Conservation (phyloP, 768 basidiomycete genomes). For the Gloeopeniophorella convolvens region DNA sequence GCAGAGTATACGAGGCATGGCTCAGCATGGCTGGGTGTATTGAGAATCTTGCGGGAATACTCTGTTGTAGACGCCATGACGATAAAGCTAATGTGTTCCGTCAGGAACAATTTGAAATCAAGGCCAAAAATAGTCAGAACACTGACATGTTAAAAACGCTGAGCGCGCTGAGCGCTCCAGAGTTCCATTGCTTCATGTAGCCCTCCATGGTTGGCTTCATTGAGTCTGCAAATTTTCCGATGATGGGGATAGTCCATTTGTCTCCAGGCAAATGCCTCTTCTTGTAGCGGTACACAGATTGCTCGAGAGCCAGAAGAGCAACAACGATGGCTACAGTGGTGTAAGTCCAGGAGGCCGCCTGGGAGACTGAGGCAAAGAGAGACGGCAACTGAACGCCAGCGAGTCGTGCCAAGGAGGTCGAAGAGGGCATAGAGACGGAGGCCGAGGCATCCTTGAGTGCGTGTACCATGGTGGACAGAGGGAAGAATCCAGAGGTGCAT, state of each 20-base stretch:
- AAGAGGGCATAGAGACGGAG: conserved; percentile 36
- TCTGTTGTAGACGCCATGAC: conserved; percentile 96
- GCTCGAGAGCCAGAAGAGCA: conserved; percentile 79
- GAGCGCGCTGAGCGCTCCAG: conserved; percentile 79
- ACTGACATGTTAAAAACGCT: conserved; percentile 95
- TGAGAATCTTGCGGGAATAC: conserved; percentile 90
- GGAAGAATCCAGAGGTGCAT: neutral
- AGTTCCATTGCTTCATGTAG: conserved; percentile 90
- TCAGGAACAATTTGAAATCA: conserved; percentile 5
- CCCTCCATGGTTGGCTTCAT: conserved; percentile 86
- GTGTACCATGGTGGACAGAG: conserved; percentile 28
- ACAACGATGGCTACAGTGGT: conserved; percentile 64
- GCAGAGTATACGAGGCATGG: conserved; percentile 93
- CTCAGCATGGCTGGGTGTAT: conserved; percentile 87
- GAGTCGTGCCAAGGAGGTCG: conserved; percentile 34
- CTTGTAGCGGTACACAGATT: conserved; percentile 82
- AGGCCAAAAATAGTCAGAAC: neutral
- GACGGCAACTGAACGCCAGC: conserved; percentile 44
- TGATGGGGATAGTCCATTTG: conserved; percentile 93
- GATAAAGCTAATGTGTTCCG: conserved; percentile 69
- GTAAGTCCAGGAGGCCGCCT: conserved; percentile 46
- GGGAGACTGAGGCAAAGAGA: conserved; percentile 34
- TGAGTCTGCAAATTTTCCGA: conserved; percentile 93
- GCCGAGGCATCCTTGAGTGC: conserved; percentile 29
- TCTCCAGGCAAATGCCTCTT: conserved; percentile 84